phyloP scores from a whole-genome alignment of 2,329 filamentous ascomycete genomes.

The Pseudofabraea citricarpa region DNA sequence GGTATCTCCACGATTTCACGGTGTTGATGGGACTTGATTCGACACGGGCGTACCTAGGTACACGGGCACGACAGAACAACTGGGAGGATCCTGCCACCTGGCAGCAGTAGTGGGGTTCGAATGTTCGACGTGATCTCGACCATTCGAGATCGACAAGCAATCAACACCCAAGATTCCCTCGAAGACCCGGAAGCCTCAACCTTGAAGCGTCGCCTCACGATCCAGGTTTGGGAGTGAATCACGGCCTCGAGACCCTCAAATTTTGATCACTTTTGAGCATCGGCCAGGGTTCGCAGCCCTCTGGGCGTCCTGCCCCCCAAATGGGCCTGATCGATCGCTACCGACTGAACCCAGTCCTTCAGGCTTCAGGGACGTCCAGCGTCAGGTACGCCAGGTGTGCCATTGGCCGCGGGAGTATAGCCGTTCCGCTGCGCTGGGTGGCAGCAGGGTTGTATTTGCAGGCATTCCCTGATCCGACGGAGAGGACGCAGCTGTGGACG shows the following conservation, averaged over 20 bases:
- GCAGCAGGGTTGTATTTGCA: neutral
- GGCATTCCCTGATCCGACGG: neutral
- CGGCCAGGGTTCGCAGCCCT: neutral
- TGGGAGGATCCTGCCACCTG: too few relatives aligned
- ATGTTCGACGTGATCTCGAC: too few relatives aligned
- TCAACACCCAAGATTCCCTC: neutral
- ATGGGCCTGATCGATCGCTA: neutral
- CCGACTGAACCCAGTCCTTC: too few relatives aligned
- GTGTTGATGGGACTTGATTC: too few relatives aligned
- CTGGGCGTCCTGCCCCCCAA: neutral
- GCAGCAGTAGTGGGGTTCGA: too few relatives aligned
- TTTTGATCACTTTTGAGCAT: too few relatives aligned
- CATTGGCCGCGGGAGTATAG: slow-evolving; percentile 2
- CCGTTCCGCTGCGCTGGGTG: slow-evolving; percentile 1
- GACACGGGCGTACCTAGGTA: too few relatives aligned
- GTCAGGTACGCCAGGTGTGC: neutral
- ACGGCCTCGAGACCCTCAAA: neutral
- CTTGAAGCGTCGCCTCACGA: too few relatives aligned
- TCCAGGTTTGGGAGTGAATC: neutral
- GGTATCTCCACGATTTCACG: too few relatives aligned
- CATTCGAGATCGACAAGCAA: neutral
- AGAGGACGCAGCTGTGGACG: neutral
- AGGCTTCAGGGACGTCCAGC: slow-evolving; percentile 1
- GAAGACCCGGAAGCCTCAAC: neutral
- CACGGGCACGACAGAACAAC: too few relatives aligned